Evolutionary conservation across 495 filamentous ascomycete species (phyloP).

Genomic region (Symbiotaphrina buchneri): DNA sequence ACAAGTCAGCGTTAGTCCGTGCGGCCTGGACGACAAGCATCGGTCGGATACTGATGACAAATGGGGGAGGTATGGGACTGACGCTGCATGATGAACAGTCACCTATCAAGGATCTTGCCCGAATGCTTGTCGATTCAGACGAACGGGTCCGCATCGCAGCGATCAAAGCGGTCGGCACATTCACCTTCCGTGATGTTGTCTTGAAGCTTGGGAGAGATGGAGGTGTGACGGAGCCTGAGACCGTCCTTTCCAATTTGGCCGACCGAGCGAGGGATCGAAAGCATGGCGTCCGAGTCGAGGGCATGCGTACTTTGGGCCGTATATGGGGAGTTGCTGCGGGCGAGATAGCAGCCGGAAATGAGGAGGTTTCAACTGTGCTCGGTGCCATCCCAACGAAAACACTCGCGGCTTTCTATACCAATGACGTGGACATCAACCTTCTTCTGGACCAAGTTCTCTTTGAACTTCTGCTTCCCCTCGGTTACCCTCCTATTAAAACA

Average conservation of each 20-base stretch:
- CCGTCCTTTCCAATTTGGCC: conserved; percentile 55
- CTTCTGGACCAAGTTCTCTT: conserved; percentile 69
- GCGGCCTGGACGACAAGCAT: conserved; percentile 65
- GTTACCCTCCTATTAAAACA: conserved; percentile 59
- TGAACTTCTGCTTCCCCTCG: conserved; percentile 65
- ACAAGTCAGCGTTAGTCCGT: conserved; percentile 62
- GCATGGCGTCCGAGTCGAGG: conserved; percentile 57
- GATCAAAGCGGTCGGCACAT: conserved; percentile 54
- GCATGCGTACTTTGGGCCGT: conserved; percentile 58
- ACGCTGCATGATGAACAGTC: conserved; percentile 50
- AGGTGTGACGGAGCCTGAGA: conserved; percentile 41
- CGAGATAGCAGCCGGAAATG: conserved; percentile 67
- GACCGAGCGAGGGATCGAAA: conserved; percentile 80
- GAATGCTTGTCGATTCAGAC: conserved; percentile 70
- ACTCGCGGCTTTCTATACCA: conserved; percentile 73
- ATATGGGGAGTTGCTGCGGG: conserved; percentile 84
- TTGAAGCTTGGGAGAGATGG: conserved; percentile 56
- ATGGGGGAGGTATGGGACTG: conserved; percentile 67
- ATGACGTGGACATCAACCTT: conserved; percentile 68
- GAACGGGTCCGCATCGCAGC: conserved; percentile 79
- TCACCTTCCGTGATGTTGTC: conserved; percentile 57
- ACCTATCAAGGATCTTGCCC: conserved; percentile 48
- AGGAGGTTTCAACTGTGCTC: conserved; percentile 44
- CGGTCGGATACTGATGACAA: conserved; percentile 65
- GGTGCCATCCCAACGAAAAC: conserved; percentile 68